Conservation (phyloP, 306 rosid genomes). For the Styphnolobium japonicum region DNA sequence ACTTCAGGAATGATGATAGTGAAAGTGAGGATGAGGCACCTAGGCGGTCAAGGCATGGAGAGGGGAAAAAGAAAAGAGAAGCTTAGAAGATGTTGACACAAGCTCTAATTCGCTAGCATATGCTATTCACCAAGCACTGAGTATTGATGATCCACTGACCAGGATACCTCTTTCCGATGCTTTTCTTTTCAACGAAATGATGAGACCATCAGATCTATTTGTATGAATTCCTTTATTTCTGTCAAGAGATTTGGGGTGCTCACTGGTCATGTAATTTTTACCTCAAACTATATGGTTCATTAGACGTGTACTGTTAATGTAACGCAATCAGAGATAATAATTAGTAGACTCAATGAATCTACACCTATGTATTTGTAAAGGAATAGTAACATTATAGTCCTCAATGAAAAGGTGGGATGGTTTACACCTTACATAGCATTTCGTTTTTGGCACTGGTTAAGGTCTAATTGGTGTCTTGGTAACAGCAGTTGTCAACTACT, state of each 20-base stretch:
- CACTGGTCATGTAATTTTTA: slow-evolving; percentile 4
- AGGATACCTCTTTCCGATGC: slow-evolving; percentile 33
- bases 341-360: slow-evolving; percentile 4
- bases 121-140: slow-evolving; percentile 18
- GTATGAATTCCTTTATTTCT: background rate
- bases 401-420: background rate
- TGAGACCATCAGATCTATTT: slow-evolving; percentile 20
- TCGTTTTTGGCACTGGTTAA: background rate
- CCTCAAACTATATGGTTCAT: slow-evolving; percentile 24
- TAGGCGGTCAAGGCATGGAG: slow-evolving; percentile 93
- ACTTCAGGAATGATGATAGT: slow-evolving; percentile 69
- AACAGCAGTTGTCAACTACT: background rate
- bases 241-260: slow-evolving; percentile 10
- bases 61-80: slow-evolving; percentile 88
- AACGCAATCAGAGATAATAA: background rate
- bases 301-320: background rate
- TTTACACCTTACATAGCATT: background rate
- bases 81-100: slow-evolving; percentile 51
- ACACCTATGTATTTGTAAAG: slow-evolving; percentile 25
- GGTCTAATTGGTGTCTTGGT: background rate
- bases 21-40: slow-evolving; percentile 99
- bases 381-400: background rate
- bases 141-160: slow-evolving; percentile 28
- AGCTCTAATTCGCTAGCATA: slow-evolving; percentile 49
- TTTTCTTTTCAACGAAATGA: slow-evolving; percentile 16